Conservation (phyloP, 169 alveolate genomes). For the Babesia bovis region DNA sequence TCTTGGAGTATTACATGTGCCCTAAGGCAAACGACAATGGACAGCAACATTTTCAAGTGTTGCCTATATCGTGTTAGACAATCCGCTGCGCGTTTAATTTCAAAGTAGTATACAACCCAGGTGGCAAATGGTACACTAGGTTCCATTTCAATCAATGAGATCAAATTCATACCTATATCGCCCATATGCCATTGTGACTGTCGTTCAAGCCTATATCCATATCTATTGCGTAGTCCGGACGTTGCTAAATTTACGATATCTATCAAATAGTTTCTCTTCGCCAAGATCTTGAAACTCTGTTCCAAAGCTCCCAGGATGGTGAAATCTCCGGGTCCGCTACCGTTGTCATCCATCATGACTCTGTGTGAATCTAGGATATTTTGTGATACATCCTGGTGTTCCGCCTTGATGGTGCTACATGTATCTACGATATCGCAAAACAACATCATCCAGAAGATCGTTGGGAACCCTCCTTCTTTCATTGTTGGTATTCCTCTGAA, state of each 20-base stretch:
- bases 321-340: neutral
- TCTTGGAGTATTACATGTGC: neutral
- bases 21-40: slow-evolving; percentile 38
- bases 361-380: neutral
- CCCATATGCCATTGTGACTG: slow-evolving; percentile 26
- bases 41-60: slow-evolving; percentile 38
- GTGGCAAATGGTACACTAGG: slow-evolving; percentile 86
- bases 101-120: slow-evolving; percentile 87
- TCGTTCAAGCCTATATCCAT: neutral
- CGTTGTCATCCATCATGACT: neutral
- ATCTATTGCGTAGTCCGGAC: neutral
- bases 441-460: slow-evolving; percentile 87
- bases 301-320: slow-evolving; percentile 48
- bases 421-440: slow-evolving; percentile 64
- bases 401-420: neutral
- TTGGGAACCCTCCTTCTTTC: slow-evolving; percentile 90
- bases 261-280: slow-evolving; percentile 40
- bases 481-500: slow-evolving; percentile 84
- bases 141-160: slow-evolving; percentile 78
- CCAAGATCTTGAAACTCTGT: slow-evolving; percentile 31
- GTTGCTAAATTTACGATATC: slow-evolving; percentile 46
- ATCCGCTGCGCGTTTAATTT: slow-evolving; percentile 76
- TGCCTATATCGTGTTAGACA: slow-evolving; percentile 13
- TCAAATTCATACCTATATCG: slow-evolving; percentile 48
- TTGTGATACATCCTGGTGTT: neutral